Evolutionary conservation across 768 basidiomycete species (phyloP), one percentile per base, ranked within the genome.

Genomic region (Lactifluus piperatus): DNA sequence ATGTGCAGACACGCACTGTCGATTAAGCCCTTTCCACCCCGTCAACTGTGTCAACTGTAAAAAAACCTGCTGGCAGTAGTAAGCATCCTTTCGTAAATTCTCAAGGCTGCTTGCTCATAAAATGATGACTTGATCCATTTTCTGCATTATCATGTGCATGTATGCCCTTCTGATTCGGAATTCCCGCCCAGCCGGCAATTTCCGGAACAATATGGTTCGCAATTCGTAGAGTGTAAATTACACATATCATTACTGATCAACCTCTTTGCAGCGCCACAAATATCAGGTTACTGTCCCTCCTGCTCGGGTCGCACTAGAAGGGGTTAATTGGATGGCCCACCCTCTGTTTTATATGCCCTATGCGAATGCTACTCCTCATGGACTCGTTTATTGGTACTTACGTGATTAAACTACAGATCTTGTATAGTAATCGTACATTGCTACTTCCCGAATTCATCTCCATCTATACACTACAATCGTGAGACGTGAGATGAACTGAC

Each of bases 51-150:
- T 27, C 44, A 61, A 61, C 37, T 61, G 60, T n/a, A 61, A 56
- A 51, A 61, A 61, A 47, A 56, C 60, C 5, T 61, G 60, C 20
- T 61, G 60, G 60, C 60, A 61, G 52, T 61, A 61, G 60, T 61
- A 47, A 32, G 60, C 37, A 9, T 14, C 24, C 20, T 18, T 30
- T 39, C 2, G 24, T n/a, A 29, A n/a, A 47, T 52, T 37, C 8
- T 10, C 3, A 18, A 47, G 1, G 7, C 32, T 32, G n/a, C 6
- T 5, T 20, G 24, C 34, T 59, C 46, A 47, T 30, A 10, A 37
- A 8, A 24, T 49, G 37, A 39, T 18, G 37, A 39, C 37, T 18
- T 11, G 5, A 39, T 11, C n/a, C n/a, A n/a, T 16, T 18, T 13
- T 36, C 34, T 36, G 9, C 29, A 10, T 29, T 50, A 50, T 50